phyloP scores from a whole-genome alignment of 225 moss, liverwort and hornwort genomes.

The Pseudoscleropodium purum region DNA sequence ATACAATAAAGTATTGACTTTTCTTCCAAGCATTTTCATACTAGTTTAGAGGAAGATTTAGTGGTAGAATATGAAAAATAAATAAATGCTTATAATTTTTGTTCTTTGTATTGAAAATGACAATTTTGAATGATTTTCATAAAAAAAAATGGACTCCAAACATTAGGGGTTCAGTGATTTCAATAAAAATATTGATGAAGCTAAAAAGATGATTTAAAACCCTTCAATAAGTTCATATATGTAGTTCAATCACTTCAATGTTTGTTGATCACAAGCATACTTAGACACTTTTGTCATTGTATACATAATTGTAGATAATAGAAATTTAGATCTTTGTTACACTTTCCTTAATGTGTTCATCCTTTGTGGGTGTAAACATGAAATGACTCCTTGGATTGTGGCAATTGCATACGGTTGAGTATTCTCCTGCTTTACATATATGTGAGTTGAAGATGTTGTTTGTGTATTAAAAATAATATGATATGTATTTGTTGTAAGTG shows the following conservation, averaged over 20 bases:
- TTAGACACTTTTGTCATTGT: accelerated
- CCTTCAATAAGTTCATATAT: not conserved
- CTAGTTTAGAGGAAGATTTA: no score
- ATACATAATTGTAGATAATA: not conserved
- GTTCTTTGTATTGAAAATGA: not conserved
- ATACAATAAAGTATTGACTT: not conserved
- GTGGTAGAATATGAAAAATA: not conserved
- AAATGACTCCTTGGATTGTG: not conserved
- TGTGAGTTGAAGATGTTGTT: not conserved
- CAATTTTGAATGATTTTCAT: not conserved
- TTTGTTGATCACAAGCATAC: not conserved
- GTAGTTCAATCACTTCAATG: not conserved
- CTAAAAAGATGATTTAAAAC: not conserved
- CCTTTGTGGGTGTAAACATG: not conserved
- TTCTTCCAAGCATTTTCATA: not conserved
- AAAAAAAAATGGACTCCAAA: not conserved
- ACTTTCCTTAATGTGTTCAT: not conserved
- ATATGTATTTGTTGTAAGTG: not conserved
- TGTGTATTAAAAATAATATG: not conserved
- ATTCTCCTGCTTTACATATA: not conserved
- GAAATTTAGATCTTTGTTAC: not conserved
- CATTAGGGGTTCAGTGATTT: no score
- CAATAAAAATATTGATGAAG: no score
- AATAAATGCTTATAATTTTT: not conserved
- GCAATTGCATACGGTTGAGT: not conserved